These are phyloP conservation scores for Saccharomycopsis hybrid DNA, from an alignment of 1,139 yeast genomes.

Conservation along the genomic window DNA sequence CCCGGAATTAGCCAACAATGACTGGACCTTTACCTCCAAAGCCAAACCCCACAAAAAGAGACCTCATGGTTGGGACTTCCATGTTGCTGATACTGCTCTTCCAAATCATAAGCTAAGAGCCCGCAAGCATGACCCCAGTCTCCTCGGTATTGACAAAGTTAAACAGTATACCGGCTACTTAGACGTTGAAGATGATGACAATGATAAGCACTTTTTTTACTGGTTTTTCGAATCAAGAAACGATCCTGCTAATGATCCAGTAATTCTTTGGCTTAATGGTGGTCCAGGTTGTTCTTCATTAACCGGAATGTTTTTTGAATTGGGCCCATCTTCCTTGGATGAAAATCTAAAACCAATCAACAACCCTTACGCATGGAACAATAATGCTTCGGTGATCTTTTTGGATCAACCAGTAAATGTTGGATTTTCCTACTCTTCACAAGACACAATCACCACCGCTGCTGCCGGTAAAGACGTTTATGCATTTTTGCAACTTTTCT, in stretches of 20 bases:
- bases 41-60: neutral
- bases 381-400: constrained; percentile 62
- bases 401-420: constrained; percentile 72
- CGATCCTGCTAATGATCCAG: constrained; percentile 58
- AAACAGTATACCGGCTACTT: constrained; percentile 61
- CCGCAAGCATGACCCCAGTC: constrained; percentile 37
- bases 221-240: constrained; percentile 71
- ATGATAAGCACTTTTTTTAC: constrained; percentile 66
- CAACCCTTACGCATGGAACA: constrained; percentile 66
- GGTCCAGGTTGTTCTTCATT: constrained; percentile 73
- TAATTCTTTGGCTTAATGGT: constrained; percentile 66
- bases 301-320: constrained; percentile 61
- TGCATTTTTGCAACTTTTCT: constrained; percentile 70
- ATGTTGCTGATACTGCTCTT: constrained; percentile 27
- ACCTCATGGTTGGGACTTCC: constrained; percentile 15
- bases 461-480: constrained; percentile 78
- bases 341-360: constrained; percentile 46
- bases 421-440: constrained; percentile 66
- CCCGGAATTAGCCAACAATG: neutral
- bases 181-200: constrained; percentile 40
- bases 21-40: neutral
- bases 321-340: constrained; percentile 49
- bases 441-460: constrained; percentile 51
- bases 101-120: constrained; percentile 36
- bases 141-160: constrained; percentile 47